Evolutionary conservation across 805 yeast genomes (phyloP), one percentile per base, ranked within the genome.

Genomic region (Ogataea chonburiensis): DNA sequence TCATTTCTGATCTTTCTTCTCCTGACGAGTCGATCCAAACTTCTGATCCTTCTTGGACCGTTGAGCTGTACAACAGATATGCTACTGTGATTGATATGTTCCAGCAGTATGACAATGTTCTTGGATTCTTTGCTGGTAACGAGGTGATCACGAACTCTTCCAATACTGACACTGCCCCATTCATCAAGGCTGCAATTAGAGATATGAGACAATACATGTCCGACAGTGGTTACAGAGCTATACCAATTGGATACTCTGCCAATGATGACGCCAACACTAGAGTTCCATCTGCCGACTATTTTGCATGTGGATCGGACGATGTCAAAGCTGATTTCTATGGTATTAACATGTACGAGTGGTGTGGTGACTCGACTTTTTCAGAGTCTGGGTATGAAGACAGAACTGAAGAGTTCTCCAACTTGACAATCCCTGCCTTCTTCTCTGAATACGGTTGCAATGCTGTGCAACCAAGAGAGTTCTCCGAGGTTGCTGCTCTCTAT

Each of bases 121-220:
- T 91, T 46, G 98, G 98, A 2, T 89, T 86, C 73, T 89, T 91
- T 64, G 98, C 98, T 18, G 98, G 98, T 44, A 93, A 93, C 64
- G 98, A 91, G 72, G 98, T 93, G 36, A 78, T 91, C 42, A 91
- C 89, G 63, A 87, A 86, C 56, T 66, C 64, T 28, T 67, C 87
- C 31, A 89, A 86, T 63, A 85, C 97, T 10, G 81, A 79, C 50
- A 86, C 97, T 20, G 88, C 97, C 18, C 87, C 97, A 2, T 91
- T 80, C 63, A 95, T 93, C 39, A 93, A 91, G 71, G 96, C 98
- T 19, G 96, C 98, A 12, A 73, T 93, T 44, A 81, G 98, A 64
- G 98, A 91, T 60, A 73, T 75, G 56, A 89, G 86, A 65, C 55
- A 70, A 12, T 88, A 93, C 65, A 85, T 93, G 50, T 62, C 67